phyloP scores from a whole-genome alignment of 352 stramenopile species.

The Pythium aphanidermatum region DNA sequence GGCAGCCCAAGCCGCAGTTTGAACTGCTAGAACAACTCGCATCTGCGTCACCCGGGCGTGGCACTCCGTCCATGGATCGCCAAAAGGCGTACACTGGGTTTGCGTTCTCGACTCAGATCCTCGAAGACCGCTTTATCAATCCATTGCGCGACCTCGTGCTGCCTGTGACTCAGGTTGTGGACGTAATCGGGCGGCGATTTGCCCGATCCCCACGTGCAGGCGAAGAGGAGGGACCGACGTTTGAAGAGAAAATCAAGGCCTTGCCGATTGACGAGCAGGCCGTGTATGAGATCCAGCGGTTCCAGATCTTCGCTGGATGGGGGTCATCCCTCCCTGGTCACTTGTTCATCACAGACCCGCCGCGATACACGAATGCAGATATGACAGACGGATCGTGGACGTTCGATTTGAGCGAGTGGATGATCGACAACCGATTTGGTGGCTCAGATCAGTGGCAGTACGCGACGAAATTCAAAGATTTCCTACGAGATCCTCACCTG shows the following conservation, averaged over 20 bases:
- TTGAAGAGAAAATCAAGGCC: conserved; percentile 62
- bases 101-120: conserved; percentile 72
- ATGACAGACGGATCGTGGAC: conserved; percentile 57
- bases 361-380: conserved; percentile 66
- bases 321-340: conserved; percentile 68
- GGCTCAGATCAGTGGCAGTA: conserved; percentile 79
- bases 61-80: conserved; percentile 9
- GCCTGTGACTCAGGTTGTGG: conserved; percentile 49
- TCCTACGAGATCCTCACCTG: conserved; percentile 51
- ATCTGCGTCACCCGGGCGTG: conserved; percentile 10
- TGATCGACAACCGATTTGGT: conserved; percentile 71
- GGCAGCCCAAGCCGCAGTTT: conserved; percentile 48
- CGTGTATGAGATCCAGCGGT: conserved; percentile 81
- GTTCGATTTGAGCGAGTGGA: conserved; percentile 70
- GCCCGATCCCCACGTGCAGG: conserved; percentile 8
- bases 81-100: conserved; percentile 75
- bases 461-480: conserved; percentile 82
- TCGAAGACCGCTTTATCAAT: conserved; percentile 79
- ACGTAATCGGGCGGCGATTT: conserved; percentile 20
- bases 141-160: conserved; percentile 69
- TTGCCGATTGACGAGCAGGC: conserved; percentile 51
- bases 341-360: conserved; percentile 70
- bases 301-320: conserved; percentile 81
- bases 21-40: conserved; percentile 41
- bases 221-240: conserved; percentile 24